Evolutionary conservation across 2,329 filamentous ascomycete genomes (phyloP).

Genomic region (Penicillium occitanis): DNA sequence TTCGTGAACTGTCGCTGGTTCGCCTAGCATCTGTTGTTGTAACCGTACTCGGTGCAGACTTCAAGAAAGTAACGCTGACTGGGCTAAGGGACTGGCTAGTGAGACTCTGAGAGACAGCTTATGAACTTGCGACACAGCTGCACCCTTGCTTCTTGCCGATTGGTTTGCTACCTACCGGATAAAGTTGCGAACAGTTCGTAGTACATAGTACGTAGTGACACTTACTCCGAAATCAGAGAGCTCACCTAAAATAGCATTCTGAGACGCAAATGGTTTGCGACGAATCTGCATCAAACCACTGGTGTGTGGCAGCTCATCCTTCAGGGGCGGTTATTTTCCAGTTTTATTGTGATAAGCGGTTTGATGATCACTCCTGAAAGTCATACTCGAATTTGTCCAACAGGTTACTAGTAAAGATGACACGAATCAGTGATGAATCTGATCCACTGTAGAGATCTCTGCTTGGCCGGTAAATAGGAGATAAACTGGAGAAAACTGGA

Average conservation of each 20-base stretch:
- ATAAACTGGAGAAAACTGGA: constrained; percentile 4
- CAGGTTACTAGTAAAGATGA: neutral
- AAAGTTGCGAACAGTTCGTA: neutral
- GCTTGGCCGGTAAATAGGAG: neutral
- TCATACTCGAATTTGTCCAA: neutral
- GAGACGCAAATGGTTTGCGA: neutral
- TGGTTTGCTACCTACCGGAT: neutral
- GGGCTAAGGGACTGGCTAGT: neutral
- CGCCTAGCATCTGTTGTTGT: neutral
- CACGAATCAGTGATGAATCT: neutral
- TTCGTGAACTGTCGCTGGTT: neutral
- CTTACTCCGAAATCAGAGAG: neutral
- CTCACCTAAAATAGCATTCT: neutral
- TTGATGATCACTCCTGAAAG: neutral
- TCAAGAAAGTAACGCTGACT: neutral
- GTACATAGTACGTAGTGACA: too few species aligned
- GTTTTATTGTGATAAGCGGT: constrained; percentile 2
- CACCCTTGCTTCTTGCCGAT: neutral
- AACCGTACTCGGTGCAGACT: neutral
- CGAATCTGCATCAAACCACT: constrained; percentile 2
- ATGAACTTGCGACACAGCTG: neutral
- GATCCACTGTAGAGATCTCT: neutral
- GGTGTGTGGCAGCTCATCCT: neutral
- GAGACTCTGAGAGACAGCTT: neutral
- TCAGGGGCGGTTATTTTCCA: neutral